Percentiles rank a stretch among this genome's conserved stretches.
Conservation (phyloP, 768 basidiomycete species). For the Chalciporus pseudorubinellus region DNA sequence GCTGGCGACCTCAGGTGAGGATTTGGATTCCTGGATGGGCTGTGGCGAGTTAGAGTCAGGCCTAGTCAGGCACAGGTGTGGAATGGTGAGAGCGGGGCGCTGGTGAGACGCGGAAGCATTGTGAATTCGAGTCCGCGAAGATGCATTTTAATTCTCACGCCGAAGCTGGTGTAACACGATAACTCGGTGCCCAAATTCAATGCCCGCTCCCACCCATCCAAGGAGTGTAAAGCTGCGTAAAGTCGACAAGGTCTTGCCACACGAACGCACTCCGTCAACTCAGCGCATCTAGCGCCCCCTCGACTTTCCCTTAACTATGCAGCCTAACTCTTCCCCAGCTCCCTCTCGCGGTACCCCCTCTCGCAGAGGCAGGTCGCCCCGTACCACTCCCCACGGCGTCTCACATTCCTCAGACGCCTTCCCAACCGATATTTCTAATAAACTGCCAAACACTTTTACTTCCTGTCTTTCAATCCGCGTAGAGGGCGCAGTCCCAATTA, state of each 20-base stretch:
- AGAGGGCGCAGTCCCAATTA: constrained; percentile 68
- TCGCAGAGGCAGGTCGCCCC: constrained; percentile 62
- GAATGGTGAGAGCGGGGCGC: constrained; percentile 22
- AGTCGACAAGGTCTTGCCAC: constrained; percentile 12
- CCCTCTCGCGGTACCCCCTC: constrained; percentile 58
- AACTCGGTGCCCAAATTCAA: constrained; percentile 40
- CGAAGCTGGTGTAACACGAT: constrained; percentile 37
- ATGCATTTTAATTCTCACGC: constrained; percentile 27
- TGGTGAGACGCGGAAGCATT: constrained; percentile 35
- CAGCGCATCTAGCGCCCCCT: constrained; percentile 1
- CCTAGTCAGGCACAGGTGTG: constrained; percentile 15
- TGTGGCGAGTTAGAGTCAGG: constrained; percentile 4
- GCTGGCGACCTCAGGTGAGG: neutral
- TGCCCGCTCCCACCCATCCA: constrained; percentile 41
- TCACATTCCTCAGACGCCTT: constrained; percentile 43
- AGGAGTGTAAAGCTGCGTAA: constrained; percentile 22
- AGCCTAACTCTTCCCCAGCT: constrained; percentile 44
- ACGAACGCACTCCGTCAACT: constrained; percentile 11
- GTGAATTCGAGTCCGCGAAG: constrained; percentile 35
- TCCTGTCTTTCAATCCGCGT: constrained; percentile 76
- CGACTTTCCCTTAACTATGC: constrained; percentile 32
- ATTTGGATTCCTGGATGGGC: neutral
- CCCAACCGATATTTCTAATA: constrained; percentile 51
- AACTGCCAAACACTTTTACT: constrained; percentile 47
- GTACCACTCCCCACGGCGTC: constrained; percentile 46